phyloP scores from a whole-genome alignment of 805 yeast species.

The Tetrapisispora arboricola region DNA sequence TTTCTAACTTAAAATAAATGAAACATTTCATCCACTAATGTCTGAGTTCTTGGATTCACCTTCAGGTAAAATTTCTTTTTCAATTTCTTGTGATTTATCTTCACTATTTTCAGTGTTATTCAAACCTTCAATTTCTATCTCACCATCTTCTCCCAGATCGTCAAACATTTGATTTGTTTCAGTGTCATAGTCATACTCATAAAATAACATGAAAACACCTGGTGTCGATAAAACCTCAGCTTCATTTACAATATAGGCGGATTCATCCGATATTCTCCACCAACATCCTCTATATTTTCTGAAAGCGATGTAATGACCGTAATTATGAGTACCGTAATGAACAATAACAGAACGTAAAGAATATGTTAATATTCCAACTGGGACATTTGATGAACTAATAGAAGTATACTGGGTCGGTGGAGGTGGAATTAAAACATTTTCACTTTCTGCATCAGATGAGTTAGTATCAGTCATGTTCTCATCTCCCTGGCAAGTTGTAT shows the following conservation, averaged over 20 bases:
- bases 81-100: conserved; percentile 10
- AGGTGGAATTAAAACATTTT: conserved; percentile 2
- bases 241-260: conserved; percentile 70
- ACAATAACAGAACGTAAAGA: conserved; percentile 76
- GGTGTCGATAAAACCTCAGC: conserved; percentile 70
- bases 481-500: conserved; percentile 6
- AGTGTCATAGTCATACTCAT: conserved; percentile 45
- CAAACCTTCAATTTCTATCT: conserved; percentile 13
- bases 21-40: too few species aligned
- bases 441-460: conserved; percentile 3
- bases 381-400: conserved; percentile 14
- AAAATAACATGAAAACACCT: conserved; percentile 89
- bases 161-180: conserved; percentile 24
- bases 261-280: conserved; percentile 95
- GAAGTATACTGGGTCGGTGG: conserved; percentile 5
- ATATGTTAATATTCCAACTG: conserved; percentile 45
- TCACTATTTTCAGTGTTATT: conserved; percentile 13
- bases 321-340: conserved; percentile 92
- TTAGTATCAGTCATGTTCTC: conserved; percentile 6
- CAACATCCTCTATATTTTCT: conserved; percentile 74
- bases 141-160: conserved; percentile 11
- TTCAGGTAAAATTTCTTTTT: too few species aligned
- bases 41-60: too few species aligned
- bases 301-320: conserved; percentile 93
- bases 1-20: too few species aligned